phyloP scores from a whole-genome alignment of 805 yeast genomes.

The Wickerhamiella kazuoi region DNA sequence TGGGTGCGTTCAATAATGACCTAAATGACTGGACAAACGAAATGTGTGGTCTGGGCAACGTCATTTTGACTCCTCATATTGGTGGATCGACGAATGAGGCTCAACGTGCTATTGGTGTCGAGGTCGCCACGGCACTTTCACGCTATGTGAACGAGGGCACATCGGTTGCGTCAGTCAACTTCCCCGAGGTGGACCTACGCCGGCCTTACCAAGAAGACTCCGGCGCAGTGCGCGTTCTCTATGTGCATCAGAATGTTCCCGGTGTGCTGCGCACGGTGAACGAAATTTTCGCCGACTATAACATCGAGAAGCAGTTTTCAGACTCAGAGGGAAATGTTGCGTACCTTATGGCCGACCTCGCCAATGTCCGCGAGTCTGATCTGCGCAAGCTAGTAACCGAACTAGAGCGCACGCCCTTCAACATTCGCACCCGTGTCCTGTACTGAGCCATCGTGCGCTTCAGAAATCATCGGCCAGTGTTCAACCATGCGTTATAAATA shows the following conservation, averaged over 20 bases:
- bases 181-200: constrained; percentile 94
- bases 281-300: constrained; percentile 83
- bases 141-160: constrained; percentile 93
- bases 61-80: constrained; percentile 89
- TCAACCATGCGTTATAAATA: not conserved
- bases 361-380: constrained; percentile 65
- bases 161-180: constrained; percentile 89
- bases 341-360: constrained; percentile 92
- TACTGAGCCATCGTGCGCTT: too few species aligned
- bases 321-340: constrained; percentile 94
- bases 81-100: constrained; percentile 99
- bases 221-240: constrained; percentile 72
- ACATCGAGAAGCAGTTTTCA: constrained; percentile 95
- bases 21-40: constrained; percentile 76
- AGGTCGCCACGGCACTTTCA: constrained; percentile 71
- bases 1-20: constrained; percentile 48
- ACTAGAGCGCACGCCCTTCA: constrained; percentile 76
- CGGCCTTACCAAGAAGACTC: constrained; percentile 75
- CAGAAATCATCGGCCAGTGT: too few species aligned
- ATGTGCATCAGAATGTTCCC: constrained; percentile 94
- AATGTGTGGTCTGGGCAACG: constrained; percentile 63
- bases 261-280: constrained; percentile 97
- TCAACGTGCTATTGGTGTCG: constrained; percentile 92
- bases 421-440: constrained; percentile 75
- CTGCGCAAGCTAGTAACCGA: constrained; percentile 71